phyloP scores from a whole-genome alignment of 352 stramenopile species.

The Globisporangium sylvaticum region DNA sequence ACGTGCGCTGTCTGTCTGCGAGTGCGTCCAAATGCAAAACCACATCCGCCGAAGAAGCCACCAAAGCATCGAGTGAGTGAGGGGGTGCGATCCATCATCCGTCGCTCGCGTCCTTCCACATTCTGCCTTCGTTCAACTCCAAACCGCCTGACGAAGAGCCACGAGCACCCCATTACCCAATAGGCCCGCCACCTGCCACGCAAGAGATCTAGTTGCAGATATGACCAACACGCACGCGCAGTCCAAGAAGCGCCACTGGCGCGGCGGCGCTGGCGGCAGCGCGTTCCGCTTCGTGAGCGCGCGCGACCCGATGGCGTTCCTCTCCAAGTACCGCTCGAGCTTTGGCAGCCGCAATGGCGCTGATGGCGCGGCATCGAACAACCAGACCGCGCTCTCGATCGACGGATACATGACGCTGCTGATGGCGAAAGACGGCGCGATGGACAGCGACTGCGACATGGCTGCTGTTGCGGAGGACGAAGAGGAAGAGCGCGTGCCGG shows the following conservation, averaged over 20 bases:
- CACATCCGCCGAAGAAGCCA: neutral
- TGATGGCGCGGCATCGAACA: neutral
- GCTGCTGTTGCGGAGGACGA: slow-evolving; percentile 14
- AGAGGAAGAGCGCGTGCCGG: neutral
- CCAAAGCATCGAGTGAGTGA: neutral
- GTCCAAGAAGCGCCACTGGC: slow-evolving; percentile 56
- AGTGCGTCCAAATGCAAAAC: neutral
- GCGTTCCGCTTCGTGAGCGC: slow-evolving; percentile 12
- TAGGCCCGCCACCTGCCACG: neutral
- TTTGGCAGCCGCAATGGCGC: slow-evolving; percentile 3
- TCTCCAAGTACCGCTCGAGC: slow-evolving; percentile 30
- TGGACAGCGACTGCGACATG: slow-evolving; percentile 14
- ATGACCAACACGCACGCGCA: slow-evolving; percentile 28
- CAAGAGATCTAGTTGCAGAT: neutral
- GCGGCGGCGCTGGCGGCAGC: slow-evolving; percentile 7
- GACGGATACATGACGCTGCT: slow-evolving; percentile 11
- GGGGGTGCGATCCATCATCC: neutral
- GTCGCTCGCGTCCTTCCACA: neutral
- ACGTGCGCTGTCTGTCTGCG: neutral
- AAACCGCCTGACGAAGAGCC: neutral
- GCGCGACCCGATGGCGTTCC: slow-evolving; percentile 20
- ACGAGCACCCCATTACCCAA: neutral
- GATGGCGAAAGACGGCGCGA: neutral
- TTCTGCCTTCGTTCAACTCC: neutral
- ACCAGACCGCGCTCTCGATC: slow-evolving; percentile 15